phyloP scores from a whole-genome alignment of 495 filamentous ascomycete genomes.

The Thozetella sp. region DNA sequence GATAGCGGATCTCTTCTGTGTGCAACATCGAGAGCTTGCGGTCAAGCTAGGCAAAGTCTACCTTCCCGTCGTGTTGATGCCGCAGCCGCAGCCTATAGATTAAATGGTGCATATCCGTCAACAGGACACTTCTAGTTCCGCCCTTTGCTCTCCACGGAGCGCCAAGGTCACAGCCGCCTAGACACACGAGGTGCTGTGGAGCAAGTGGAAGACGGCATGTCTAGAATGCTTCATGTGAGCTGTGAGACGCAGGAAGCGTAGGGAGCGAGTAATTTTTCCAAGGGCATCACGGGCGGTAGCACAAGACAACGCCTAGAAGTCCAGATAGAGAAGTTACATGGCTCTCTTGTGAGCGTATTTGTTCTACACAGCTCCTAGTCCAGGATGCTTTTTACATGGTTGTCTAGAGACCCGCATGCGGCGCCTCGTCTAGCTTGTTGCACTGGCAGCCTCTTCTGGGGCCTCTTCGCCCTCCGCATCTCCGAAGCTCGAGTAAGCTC shows the following conservation, averaged over 20 bases:
- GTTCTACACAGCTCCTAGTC: slow-evolving; percentile 3
- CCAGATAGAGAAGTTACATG: too few species aligned
- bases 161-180: too few species aligned
- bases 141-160: too few species aligned
- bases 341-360: slow-evolving; percentile 4
- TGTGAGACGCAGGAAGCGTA: too few species aligned
- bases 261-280: too few species aligned
- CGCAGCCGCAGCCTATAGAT: not conserved
- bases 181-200: not conserved
- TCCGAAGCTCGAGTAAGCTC: slow-evolving; percentile 39
- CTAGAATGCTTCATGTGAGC: too few species aligned
- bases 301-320: too few species aligned
- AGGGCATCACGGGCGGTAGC: too few species aligned
- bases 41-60: slow-evolving; percentile 3
- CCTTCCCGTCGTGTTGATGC: not conserved
- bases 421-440: too few species aligned
- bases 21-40: slow-evolving; percentile 34
- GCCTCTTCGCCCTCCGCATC: slow-evolving; percentile 14
- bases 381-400: not conserved
- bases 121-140: too few species aligned
- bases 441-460: not conserved
- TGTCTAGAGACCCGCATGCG: too few species aligned
- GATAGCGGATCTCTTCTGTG: slow-evolving; percentile 43
- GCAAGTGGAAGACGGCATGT: too few species aligned
- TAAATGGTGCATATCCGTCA: not conserved